A percentile compares a stretch with the other conserved stretches of the same genome.
Conservation (phyloP, 768 basidiomycete species). For the Lyophyllum decastes region DNA sequence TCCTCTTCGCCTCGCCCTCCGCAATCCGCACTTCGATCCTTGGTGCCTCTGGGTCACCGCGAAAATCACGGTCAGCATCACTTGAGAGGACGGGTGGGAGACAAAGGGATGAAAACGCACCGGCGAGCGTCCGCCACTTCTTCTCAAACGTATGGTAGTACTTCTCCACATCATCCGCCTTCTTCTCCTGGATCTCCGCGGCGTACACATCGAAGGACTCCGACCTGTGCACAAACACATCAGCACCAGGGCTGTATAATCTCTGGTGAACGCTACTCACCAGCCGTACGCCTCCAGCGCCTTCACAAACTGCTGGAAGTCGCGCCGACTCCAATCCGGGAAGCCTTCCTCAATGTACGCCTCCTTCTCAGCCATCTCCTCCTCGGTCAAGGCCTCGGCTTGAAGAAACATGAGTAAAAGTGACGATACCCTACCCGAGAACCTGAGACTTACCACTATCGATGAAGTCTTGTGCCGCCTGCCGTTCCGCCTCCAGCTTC, state of each 20-base stretch:
- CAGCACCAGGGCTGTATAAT: not conserved
- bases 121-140: constrained; percentile 84
- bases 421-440: not conserved
- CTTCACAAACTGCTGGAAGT: constrained; percentile 90
- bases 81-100: not conserved
- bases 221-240: constrained; percentile 41
- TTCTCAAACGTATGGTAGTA: constrained; percentile 88
- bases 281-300: constrained; percentile 72
- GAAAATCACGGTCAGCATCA: not conserved
- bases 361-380: constrained; percentile 83
- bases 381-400: constrained; percentile 92
- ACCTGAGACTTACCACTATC: constrained; percentile 61
- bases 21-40: constrained; percentile 82
- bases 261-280: constrained; percentile 36
- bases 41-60: constrained; percentile 81
- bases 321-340: constrained; percentile 87
- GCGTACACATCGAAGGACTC: constrained; percentile 71
- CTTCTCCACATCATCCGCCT: constrained; percentile 68
- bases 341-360: constrained; percentile 77
- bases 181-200: constrained; percentile 84
- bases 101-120: constrained; percentile 37
- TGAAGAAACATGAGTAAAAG: not conserved
- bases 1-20: constrained; percentile 88
- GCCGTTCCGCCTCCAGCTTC: constrained; percentile 78
- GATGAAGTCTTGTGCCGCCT: constrained; percentile 81